Base-by-base conservation (phyloP, 2,329 filamentous ascomycete genomes). In the Aureobasidium subglaciale region DNA sequence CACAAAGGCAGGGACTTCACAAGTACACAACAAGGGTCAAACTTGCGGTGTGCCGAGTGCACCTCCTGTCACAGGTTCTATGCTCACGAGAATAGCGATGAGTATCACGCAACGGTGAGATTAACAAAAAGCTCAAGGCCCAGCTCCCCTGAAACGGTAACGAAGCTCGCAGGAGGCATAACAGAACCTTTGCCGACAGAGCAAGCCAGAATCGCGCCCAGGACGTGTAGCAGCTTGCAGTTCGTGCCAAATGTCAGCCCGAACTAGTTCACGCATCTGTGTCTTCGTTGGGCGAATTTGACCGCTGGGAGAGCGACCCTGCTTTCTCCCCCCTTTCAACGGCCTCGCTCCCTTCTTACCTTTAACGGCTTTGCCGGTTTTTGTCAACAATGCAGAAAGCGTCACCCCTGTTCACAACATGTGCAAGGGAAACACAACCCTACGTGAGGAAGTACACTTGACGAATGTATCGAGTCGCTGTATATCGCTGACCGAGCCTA, bases 381-480 rank as follows among this genome's bases (percentile, higher is more conserved):
- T 41, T 41, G 48, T 52, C 35, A 41, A 41, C 48, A 50, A 38
- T 37, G 46, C 32, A 50, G 24, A 38, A 20, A 50, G 34, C 34
- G 48, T 35, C 7, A n/a, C 48, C 46, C 48, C 48, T 52, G 34
- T 52, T 32, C 34, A 52, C 48, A 52, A 41, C 35, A 52, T 41
- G 48, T 41, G 48, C 35, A 24, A 52, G 24, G 25, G 9, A 52
- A 52, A 41, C 24, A 30, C 3, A 18, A 32, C 35, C 48, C 41
- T 52, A 35, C 48, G 35, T 27, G 48, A 29, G 48, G 45, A 32
- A 38, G 24, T 18, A 25, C 48, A 52, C 16, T 27, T 29, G 24
- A 25, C 13, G 48, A 38, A 50, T 38, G 30, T 38, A 37, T 22
- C n/a, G 34, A 37, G 3, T 22, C 24, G 7, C 27, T 41, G 48